phyloP scores from a whole-genome alignment of 2,329 filamentous ascomycete species.

The Fusarium globosum region DNA sequence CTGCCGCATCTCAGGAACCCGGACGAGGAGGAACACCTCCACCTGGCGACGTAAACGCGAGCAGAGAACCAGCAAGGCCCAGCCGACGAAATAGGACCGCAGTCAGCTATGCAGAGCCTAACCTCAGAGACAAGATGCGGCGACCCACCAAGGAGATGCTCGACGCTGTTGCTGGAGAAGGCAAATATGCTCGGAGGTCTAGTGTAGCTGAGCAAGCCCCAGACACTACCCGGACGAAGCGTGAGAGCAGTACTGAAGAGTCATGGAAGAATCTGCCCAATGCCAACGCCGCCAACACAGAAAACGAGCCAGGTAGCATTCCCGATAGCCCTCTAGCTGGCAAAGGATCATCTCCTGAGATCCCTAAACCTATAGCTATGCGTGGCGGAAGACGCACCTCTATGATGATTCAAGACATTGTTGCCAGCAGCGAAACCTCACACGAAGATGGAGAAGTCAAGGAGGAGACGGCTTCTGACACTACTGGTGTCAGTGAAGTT shows the following conservation, averaged over 20 bases:
- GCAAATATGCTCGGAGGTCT: slow-evolving; percentile 60
- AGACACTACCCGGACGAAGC: slow-evolving; percentile 48
- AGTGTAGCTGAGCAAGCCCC: slow-evolving; percentile 50
- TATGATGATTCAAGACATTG: slow-evolving; percentile 33
- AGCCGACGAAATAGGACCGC: slow-evolving; percentile 74
- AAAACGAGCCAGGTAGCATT: slow-evolving; percentile 36
- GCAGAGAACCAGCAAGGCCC: slow-evolving; percentile 69
- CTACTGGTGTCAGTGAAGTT: slow-evolving; percentile 44
- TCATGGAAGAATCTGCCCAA: slow-evolving; percentile 48
- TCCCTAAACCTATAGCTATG: slow-evolving; percentile 50
- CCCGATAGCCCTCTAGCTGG: slow-evolving; percentile 56
- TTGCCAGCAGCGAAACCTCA: slow-evolving; percentile 17
- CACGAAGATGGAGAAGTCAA: slow-evolving; percentile 20
- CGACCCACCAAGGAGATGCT: slow-evolving; percentile 80
- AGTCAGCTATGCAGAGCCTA: slow-evolving; percentile 86
- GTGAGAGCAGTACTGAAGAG: slow-evolving; percentile 47
- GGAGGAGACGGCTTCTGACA: slow-evolving; percentile 31
- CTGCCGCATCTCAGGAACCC: slow-evolving; percentile 49
- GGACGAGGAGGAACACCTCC: slow-evolving; percentile 67
- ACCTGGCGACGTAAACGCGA: slow-evolving; percentile 65
- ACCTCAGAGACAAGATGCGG: slow-evolving; percentile 84
- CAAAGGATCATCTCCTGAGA: slow-evolving; percentile 49
- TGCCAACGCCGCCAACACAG: slow-evolving; percentile 1
- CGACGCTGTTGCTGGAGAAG: slow-evolving; percentile 77
- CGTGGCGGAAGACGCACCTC: slow-evolving; percentile 58